These are phyloP conservation scores for Aspergillus phoenicis DNA, from an alignment of 2,329 filamentous ascomycete species.

Conservation along the genomic window DNA sequence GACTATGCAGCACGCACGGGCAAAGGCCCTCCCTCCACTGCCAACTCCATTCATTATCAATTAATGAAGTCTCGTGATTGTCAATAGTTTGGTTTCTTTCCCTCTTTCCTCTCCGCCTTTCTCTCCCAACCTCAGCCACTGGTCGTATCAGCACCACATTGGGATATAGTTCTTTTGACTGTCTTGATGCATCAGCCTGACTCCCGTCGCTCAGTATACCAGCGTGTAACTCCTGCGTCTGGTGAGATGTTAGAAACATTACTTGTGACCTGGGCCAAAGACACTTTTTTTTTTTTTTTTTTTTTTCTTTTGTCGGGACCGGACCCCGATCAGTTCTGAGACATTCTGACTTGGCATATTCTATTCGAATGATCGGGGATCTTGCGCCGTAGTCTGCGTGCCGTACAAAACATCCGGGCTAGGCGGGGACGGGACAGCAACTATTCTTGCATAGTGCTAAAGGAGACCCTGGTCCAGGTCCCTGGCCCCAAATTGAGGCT, in stretches of 20 bases:
- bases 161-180: neutral
- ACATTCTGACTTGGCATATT: neutral
- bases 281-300: neutral
- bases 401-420: neutral
- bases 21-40: conserved; percentile 12
- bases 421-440: neutral
- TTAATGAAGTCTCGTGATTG: conserved; percentile 19
- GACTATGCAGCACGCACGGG: conserved; percentile 17
- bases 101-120: neutral
- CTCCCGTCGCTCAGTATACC: neutral
- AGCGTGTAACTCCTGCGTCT: neutral
- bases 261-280: neutral
- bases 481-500: conserved; percentile 2
- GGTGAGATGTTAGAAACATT: neutral
- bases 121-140: neutral
- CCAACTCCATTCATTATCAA: conserved; percentile 2
- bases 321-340: neutral
- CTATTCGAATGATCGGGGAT: neutral
- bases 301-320: neutral
- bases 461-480: neutral
- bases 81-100: conserved; percentile 8
- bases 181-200: neutral
- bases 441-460: conserved; percentile 1
- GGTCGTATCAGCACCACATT: neutral
- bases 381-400: neutral